Base-by-base conservation (phyloP, 2,329 filamentous ascomycete species). In the Metarhizium album region DNA sequence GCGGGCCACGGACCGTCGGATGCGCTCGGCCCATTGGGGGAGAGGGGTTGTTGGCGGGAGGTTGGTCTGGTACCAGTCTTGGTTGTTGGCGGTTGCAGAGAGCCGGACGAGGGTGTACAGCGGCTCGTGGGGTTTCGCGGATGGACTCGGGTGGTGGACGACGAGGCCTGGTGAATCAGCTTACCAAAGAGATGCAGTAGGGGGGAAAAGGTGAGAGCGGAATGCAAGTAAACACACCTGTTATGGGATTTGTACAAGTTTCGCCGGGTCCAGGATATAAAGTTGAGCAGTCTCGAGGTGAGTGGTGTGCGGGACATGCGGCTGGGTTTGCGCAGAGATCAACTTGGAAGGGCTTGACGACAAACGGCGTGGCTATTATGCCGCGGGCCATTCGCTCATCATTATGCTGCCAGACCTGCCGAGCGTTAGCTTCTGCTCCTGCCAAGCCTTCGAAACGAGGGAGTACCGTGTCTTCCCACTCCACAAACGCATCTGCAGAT, bases 11-110 rank as follows among this genome's bases (percentile, higher is more conserved):
- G 70, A 70, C 35, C 72, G 67, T 14, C 64, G 62, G 27, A 80
- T 72, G 27, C 72, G 68, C 16, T 65, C 65, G 2, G 68, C 73
- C 78, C 78, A 81, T 48, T 71, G 70, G 11, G 63, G 66, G 1
- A 66, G 54, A 6, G 57, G 51, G 3, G 60, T 42, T 2, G 59
- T 53, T 13, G 59, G 55, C 1, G 67, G 61, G 2, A 71, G 58
- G 54, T 76, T 80, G 16, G 72, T 75, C 52, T 80, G 71, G 53
- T 73, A 76, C 78, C 78, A 82, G 55, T 72, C 68, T 14, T 65
- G 59, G 54, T 76, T 79, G 2, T 67, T 70, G 3, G 70, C 63
- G 0, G 76, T 79, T 8, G 74, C 78, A 1, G 76, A 76, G 33
- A 75, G 64, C 18, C 79, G 74, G 29, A 75, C 69, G 9, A 79